Base-by-base conservation (phyloP, 2,329 filamentous ascomycete species). In the Gnomoniopsis smithogilvyi region DNA sequence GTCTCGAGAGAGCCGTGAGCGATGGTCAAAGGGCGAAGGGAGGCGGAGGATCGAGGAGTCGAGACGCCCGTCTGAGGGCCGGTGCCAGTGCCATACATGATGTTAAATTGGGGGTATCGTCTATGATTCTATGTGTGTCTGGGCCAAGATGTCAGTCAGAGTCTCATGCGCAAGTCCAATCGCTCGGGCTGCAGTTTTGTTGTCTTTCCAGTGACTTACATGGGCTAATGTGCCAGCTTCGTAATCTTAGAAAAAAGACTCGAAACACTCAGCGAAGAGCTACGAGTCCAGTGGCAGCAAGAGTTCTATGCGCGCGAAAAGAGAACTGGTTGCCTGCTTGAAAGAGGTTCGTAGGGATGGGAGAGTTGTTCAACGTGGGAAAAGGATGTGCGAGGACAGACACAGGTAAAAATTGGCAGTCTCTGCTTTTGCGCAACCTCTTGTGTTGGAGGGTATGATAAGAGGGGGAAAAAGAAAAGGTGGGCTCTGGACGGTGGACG, bases 1-100 rank as follows among this genome's bases (percentile, higher is more conserved):
- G 96, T 92, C 76, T 99, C 95, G 78, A 99, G 92, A 57, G 91
- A 92, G 74, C 96, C 95, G 77, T 99, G 95, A 66, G 87, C 84
- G 71, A 99, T 84, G 69, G 90, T 92, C 72, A 99, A 86, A 64
- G 95, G 94, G 67, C 95, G 91, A 66, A 97, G 87, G 65, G 94
- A 96, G 66, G 92, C 88, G 68, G 91, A 95, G 59, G 94, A 96
- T 78, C 95, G 89, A 68, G 95, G 95, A 68, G 95, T 99, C 67
- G 93, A 96, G 72, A 96, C 92, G 78, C 95, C 95, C 80, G 95
- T 99, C 78, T 96, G 93, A 63, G 91, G 87, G 78, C 89, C 91
- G 61, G 88, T 91, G 68, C 80, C 83, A 70, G 90, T 87, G 77
- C 91, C 91, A 85, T 95, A 96, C 92, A 96, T 96, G 75, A 70